Base-by-base conservation (phyloP, 2,329 filamentous ascomycete species). In the Aspergillus pseudotamarii region DNA sequence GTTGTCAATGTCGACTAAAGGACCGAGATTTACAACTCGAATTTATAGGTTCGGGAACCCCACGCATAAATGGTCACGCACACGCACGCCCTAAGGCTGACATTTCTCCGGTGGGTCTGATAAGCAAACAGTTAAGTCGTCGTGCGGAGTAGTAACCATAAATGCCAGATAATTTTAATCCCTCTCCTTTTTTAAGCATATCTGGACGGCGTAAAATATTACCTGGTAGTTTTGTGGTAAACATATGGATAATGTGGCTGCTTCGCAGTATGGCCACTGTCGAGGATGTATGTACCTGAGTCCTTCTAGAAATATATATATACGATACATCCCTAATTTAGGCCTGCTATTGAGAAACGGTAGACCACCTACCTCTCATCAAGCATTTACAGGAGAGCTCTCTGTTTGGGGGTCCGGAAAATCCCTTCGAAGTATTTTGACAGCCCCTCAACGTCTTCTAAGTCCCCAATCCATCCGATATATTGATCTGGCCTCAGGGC, bases 401-500 rank as follows among this genome's bases (percentile, higher is more conserved):
- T 45, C 30, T 50, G 28, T 19, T 30, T 34, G 32, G n/a, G 28
- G 21, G 30, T 19, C 26, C 34, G 30, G 57, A 73, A 59, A 16
- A 72, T 51, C 4, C 67, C 66, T 48, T 70, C 70, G 36, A 73
- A 66, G 26, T 73, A 72, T 1, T 46, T n/a, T 19, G 63, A 66
- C 62, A 73, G 46, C 12, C 53, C 66, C 1, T 71, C 62, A 16
- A 69, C 59, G n/a, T 72, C 67, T 21, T 71, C 69, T 36, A 73
- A 32, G 23, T 70, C 62, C 32, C 72, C 72, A n/a, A 69, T 68
- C 72, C 71, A 73, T 36, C 72, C 72, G 12, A 73, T 68, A 59
- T 73, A 70, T 57, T 73, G 72, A 67, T 73, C 72, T 0, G 71
- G 72, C 14, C 72, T 66, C 57, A 72, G 38, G 41, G 69, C 58